Conservation (phyloP, 495 filamentous ascomycete genomes). For the Glutinoglossum americanum region DNA sequence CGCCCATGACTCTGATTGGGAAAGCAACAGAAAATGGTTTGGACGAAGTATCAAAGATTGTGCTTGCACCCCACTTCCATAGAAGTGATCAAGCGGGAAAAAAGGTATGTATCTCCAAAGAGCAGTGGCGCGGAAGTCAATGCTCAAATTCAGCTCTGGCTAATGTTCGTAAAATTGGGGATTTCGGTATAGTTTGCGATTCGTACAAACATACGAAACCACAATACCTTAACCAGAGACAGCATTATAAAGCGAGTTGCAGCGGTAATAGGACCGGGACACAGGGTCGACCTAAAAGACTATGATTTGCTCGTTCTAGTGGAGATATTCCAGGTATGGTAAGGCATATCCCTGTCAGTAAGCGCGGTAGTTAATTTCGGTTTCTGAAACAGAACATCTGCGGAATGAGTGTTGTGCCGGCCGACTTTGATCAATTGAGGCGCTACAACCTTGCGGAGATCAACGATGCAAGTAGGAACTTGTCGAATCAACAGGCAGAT, state of each 20-base stretch:
- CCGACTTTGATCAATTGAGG: conserved; percentile 48
- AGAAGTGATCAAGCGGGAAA: conserved; percentile 9
- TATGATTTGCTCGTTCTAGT: conserved; percentile 76
- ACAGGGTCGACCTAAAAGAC: conserved; percentile 62
- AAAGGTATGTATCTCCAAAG: not conserved
- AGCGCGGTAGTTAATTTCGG: not conserved
- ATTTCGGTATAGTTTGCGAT: conserved; percentile 54
- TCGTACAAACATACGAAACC: conserved; percentile 59
- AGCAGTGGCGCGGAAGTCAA: not conserved
- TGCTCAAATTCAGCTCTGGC: not conserved
- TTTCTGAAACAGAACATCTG: conserved; percentile 36
- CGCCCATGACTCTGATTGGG: conserved; percentile 50
- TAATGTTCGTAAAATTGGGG: not conserved
- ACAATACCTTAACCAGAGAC: conserved; percentile 51
- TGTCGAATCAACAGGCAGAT: not conserved
- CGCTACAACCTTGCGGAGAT: conserved; percentile 53
- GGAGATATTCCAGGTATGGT: conserved; percentile 64
- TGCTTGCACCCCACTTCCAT: conserved; percentile 55
- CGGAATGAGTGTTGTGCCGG: conserved; percentile 55
- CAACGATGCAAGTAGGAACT: conserved; percentile 20
- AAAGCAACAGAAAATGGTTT: conserved; percentile 64
- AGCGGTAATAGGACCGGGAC: conserved; percentile 36
- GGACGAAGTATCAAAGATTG: conserved; percentile 44
- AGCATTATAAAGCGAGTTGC: conserved; percentile 63
- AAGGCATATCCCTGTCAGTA: not conserved